Conservation (phyloP, 345 rosid genomes). For the Durio zibethinus region DNA sequence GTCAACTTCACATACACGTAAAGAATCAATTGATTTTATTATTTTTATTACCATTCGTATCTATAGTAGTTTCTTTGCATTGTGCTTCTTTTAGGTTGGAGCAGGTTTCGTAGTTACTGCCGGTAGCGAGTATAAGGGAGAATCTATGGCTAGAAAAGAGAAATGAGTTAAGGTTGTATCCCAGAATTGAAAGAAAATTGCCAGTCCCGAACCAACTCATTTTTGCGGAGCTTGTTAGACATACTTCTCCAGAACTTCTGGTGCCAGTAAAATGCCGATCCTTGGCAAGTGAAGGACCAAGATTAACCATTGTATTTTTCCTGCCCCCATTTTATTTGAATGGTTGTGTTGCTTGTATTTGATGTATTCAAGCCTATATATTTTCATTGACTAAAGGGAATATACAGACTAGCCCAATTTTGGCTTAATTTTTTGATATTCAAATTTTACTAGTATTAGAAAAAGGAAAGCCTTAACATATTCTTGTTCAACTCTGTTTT, state of each 20-base stretch:
- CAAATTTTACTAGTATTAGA: background rate
- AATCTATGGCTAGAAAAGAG: slow-evolving; percentile 74
- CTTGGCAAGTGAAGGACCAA: slow-evolving; percentile 12
- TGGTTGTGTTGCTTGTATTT: background rate
- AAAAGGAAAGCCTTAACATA: background rate
- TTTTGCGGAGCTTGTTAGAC: background rate
- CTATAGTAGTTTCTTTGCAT: background rate
- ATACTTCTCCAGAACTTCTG: slow-evolving; percentile 7
- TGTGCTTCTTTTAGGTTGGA: slow-evolving; percentile 56
- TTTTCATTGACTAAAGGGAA: background rate
- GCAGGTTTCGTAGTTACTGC: slow-evolving; percentile 67
- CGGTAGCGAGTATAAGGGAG: slow-evolving; percentile 78
- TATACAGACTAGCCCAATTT: background rate
- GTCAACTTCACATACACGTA: background rate
- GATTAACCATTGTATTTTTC: background rate
- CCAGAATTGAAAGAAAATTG: background rate
- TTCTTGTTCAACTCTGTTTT: background rate
- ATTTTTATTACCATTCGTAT: background rate
- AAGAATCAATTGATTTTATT: background rate
- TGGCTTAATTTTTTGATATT: background rate
- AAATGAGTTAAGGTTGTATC: slow-evolving; percentile 23
- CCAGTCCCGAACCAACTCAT: background rate
- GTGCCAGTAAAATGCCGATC: background rate
- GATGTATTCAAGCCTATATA: background rate
- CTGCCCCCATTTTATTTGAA: background rate